Conservation (phyloP, 306 rosid genomes). For the Adenanthera pavonina region DNA sequence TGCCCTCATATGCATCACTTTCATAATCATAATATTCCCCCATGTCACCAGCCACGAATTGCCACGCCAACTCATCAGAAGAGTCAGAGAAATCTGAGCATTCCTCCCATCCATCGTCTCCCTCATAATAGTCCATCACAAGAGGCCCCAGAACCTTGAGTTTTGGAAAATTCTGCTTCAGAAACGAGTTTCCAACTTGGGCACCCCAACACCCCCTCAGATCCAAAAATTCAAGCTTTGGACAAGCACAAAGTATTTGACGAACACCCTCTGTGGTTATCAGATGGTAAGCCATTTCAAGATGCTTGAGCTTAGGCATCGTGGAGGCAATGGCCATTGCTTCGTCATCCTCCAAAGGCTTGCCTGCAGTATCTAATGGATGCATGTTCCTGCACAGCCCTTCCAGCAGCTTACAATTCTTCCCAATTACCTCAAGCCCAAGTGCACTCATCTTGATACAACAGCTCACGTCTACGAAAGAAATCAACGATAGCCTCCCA, state of each 20-base stretch:
- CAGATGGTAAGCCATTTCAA: no score
- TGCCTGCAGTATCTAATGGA: conserved; percentile 78
- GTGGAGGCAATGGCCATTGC: conserved; percentile 83
- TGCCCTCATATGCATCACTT: conserved; percentile 61
- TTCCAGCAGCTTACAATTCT: conserved; percentile 59
- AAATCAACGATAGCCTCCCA: conserved; percentile 69
- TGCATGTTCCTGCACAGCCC: conserved; percentile 90
- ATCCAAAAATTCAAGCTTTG: conserved; percentile 75
- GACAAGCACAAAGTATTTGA: conserved; percentile 67
- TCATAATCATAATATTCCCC: conserved; percentile 66
- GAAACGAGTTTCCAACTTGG: conserved; percentile 53
- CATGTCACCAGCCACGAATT: conserved; percentile 56
- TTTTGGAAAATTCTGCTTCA: conserved; percentile 68
- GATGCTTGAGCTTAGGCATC: conserved; percentile 91
- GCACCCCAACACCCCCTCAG: conserved; percentile 96
- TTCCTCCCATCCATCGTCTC: conserved; percentile 71
- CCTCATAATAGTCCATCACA: conserved; percentile 60
- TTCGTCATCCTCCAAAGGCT: conserved; percentile 79
- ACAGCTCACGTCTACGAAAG: conserved; percentile 93
- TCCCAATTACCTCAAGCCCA: conserved; percentile 71
- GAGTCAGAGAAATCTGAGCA: conserved; percentile 70
- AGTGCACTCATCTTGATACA: conserved; percentile 68
- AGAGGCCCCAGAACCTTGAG: conserved; percentile 82
- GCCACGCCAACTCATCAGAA: conserved; percentile 75
- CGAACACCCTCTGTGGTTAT: conserved; percentile 69